Conservation (phyloP, 257 asterid species). For the Jacaranda mimosifolia region DNA sequence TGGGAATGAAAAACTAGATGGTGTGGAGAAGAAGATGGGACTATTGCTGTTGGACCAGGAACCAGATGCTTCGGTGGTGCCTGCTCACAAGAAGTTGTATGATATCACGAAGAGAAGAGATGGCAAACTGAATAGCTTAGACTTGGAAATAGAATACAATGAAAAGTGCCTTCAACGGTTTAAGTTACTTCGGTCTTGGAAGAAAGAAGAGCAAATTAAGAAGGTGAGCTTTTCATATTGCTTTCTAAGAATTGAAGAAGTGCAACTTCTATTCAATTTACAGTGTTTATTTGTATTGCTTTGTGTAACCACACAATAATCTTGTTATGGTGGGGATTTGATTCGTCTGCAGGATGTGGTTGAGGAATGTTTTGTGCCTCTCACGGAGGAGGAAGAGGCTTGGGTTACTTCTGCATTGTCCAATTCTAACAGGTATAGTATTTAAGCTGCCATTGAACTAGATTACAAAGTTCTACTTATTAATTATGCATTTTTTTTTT, state of each 20-base stretch:
- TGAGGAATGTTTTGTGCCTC: constrained; percentile 59
- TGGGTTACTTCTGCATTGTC: constrained; percentile 50
- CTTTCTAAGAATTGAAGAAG: not conserved
- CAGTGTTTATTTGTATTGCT: not conserved
- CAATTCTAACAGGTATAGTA: constrained; percentile 46
- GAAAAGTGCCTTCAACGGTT: constrained; percentile 36
- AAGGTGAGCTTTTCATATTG: constrained; percentile 33
- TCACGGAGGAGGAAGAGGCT: constrained; percentile 55
- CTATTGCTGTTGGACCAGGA: constrained; percentile 40
- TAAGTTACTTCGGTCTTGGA: constrained; percentile 44
- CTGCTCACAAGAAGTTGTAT: constrained; percentile 38
- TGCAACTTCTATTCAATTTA: not conserved
- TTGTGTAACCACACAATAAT: not conserved
- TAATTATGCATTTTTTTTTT: constrained; percentile 22
- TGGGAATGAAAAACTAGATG: constrained; percentile 43
- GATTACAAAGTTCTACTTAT: not conserved
- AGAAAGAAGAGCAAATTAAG: constrained; percentile 51
- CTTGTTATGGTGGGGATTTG: not conserved
- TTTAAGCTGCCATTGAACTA: not conserved
- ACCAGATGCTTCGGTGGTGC: constrained; percentile 31
- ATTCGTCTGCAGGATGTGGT: constrained; percentile 48
- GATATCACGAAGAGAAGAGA: constrained; percentile 38
- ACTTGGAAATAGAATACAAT: constrained; percentile 43
- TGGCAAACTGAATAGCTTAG: constrained; percentile 35
- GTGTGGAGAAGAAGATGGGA: constrained; percentile 39